These are phyloP conservation scores for Bacterosira constricta DNA, from an alignment of 108 stramenopile genomes.

Conservation along the genomic window DNA sequence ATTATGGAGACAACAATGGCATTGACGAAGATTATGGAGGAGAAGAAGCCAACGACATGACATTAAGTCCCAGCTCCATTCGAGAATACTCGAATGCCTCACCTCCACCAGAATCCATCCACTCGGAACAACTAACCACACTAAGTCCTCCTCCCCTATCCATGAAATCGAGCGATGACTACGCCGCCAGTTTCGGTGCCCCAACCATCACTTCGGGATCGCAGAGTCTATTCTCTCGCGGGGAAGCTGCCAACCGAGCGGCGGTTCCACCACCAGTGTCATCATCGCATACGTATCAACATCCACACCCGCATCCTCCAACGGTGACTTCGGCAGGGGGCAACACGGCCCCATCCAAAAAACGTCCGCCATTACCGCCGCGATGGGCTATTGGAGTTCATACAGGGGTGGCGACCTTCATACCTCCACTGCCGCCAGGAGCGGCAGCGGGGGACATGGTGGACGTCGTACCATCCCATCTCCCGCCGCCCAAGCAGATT, in stretches of 20 bases:
- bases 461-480: conserved; percentile 3
- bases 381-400: conserved; percentile 7
- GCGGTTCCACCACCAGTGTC: background rate
- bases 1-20: background rate
- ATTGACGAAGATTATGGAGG: background rate
- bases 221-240: conserved; percentile 7
- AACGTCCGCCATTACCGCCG: conserved; percentile 3
- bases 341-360: background rate
- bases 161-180: background rate
- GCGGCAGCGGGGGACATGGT: background rate
- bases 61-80: background rate
- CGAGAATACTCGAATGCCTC: conserved; percentile 11
- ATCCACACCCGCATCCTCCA: background rate
- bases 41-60: conserved; percentile 8
- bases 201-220: background rate
- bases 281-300: background rate
- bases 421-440: background rate
- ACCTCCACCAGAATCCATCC: conserved; percentile 41
- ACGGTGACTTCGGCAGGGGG: background rate
- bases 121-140: conserved; percentile 24
- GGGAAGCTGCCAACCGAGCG: background rate
- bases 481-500: conserved; percentile 23
- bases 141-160: conserved; percentile 39
- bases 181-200: background rate
- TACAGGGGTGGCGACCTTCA: background rate